Percentiles rank a stretch among this genome's conserved stretches.
These are phyloP conservation scores for Termitomyces sp. DNA, from an alignment of 768 basidiomycete species.

Conservation along the genomic window DNA sequence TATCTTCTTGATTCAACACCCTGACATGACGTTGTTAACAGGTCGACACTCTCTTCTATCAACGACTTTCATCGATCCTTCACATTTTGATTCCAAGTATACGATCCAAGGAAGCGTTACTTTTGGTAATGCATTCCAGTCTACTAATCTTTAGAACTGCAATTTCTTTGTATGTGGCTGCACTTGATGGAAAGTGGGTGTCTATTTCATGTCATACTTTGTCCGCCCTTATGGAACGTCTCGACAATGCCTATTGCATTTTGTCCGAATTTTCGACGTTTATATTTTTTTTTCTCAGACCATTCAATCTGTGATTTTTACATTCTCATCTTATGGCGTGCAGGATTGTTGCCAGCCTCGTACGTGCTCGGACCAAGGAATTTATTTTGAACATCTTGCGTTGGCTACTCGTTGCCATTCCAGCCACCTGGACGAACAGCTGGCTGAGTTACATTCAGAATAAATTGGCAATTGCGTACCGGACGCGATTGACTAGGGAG, in stretches of 20 bases:
- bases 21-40: constrained; percentile 27
- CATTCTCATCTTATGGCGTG: constrained; percentile 3
- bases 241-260: not conserved
- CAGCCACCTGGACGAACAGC: constrained; percentile 90
- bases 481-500: constrained; percentile 81
- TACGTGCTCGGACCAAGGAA: constrained; percentile 74
- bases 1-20: not conserved
- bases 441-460: constrained; percentile 94
- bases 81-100: constrained; percentile 87
- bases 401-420: constrained; percentile 91
- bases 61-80: constrained; percentile 72
- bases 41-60: constrained; percentile 93
- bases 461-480: constrained; percentile 87
- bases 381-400: constrained; percentile 85
- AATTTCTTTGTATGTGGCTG: constrained; percentile 91
- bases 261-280: too few relatives aligned
- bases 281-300: not conserved
- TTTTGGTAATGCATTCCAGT: constrained; percentile 86
- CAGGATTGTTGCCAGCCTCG: constrained; percentile 94
- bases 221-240: not conserved
- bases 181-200: constrained; percentile 85
- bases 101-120: constrained; percentile 82
- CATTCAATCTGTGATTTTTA: not conserved
- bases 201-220: not conserved
- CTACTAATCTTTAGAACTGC: constrained; percentile 88